These are phyloP conservation scores for Torulaspora pretoriensis DNA, from an alignment of 1,139 yeast species.

Conservation along the genomic window DNA sequence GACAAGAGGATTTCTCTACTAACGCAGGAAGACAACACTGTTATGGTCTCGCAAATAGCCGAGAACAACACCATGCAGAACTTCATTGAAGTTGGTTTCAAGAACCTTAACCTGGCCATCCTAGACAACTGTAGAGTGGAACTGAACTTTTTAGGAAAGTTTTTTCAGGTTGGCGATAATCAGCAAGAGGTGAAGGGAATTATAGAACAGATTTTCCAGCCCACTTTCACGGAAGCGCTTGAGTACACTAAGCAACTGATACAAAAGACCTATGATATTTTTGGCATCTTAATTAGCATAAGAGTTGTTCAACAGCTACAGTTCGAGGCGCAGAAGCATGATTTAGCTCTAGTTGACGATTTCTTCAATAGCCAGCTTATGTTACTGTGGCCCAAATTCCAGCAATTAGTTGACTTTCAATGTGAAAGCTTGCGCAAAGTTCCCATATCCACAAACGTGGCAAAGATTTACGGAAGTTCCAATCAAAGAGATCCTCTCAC, in stretches of 20 bases:
- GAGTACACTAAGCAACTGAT: constrained; percentile 50
- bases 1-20: constrained; percentile 55
- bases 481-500: constrained; percentile 33
- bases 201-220: constrained; percentile 46
- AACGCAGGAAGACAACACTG: constrained; percentile 53
- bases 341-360: constrained; percentile 69
- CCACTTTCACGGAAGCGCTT: constrained; percentile 51
- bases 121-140: constrained; percentile 77
- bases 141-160: constrained; percentile 66
- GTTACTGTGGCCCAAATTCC: constrained; percentile 81
- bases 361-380: constrained; percentile 66
- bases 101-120: constrained; percentile 69
- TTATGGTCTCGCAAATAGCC: constrained; percentile 81
- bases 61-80: constrained; percentile 65
- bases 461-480: constrained; percentile 28
- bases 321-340: constrained; percentile 56
- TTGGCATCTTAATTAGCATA: constrained; percentile 74
- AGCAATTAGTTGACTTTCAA: constrained; percentile 67
- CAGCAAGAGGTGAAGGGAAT: constrained; percentile 43
- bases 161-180: constrained; percentile 49
- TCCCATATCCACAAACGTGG: constrained; percentile 28
- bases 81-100: constrained; percentile 69
- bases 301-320: constrained; percentile 64
- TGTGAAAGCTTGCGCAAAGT: constrained; percentile 60
- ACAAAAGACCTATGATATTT: constrained; percentile 61